Conservation (phyloP, 2,329 filamentous ascomycete species). For the Penicillium sp. region DNA sequence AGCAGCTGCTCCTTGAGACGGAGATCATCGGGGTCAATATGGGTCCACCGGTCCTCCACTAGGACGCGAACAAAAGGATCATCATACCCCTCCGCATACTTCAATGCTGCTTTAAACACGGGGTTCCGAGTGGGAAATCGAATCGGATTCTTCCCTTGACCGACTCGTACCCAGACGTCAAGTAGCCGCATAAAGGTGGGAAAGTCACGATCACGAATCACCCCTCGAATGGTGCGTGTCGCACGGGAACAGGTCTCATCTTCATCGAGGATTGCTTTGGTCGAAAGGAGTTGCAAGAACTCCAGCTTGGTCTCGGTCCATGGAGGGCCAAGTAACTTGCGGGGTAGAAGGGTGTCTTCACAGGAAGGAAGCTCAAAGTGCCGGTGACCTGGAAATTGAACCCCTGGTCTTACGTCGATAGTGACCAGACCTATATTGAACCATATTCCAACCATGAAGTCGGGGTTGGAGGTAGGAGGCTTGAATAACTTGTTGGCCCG, state of each 20-base stretch:
- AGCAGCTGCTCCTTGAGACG: conserved; percentile 32
- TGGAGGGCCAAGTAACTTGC: conserved; percentile 42
- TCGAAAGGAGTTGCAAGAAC: conserved; percentile 43
- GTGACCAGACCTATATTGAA: conserved; percentile 44
- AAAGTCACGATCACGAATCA: conserved; percentile 43
- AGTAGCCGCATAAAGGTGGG: conserved; percentile 39
- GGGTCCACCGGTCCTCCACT: conserved; percentile 38
- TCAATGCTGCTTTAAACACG: conserved; percentile 39
- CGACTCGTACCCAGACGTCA: conserved; percentile 35
- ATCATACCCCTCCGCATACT: conserved; percentile 30
- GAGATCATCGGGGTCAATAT: conserved; percentile 31
- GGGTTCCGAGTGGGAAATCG: conserved; percentile 40
- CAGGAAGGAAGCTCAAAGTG: conserved; percentile 43
- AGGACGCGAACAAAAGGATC: conserved; percentile 43
- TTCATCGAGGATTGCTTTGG: conserved; percentile 45
- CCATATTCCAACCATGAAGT: conserved; percentile 43
- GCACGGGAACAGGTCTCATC: conserved; percentile 36
- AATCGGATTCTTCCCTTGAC: conserved; percentile 33
- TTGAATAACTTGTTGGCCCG: conserved; percentile 19
- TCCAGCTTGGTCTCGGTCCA: conserved; percentile 47
- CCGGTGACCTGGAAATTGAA: conserved; percentile 36
- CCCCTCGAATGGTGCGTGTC: conserved; percentile 34
- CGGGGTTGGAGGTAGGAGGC: conserved; percentile 12
- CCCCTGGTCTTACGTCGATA: conserved; percentile 32
- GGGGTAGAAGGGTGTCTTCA: conserved; percentile 39